A percentile compares a stretch with the other conserved stretches of the same genome.
phyloP scores from a whole-genome alignment of 305 asterid species.

The Fraxinus angustifolia region DNA sequence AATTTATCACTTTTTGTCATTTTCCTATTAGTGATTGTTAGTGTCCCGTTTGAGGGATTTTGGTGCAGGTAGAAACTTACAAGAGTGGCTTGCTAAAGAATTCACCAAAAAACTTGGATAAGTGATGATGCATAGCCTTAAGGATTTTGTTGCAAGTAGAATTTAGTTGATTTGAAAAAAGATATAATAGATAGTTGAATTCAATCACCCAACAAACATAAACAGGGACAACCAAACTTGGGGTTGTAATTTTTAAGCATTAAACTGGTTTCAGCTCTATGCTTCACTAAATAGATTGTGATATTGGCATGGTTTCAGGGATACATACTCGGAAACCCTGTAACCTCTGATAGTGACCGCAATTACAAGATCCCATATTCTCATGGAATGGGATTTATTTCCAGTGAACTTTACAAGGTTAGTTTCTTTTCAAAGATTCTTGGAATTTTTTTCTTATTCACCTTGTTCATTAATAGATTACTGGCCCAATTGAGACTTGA shows the following conservation, averaged over 20 bases:
- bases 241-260: not conserved
- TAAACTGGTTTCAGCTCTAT: not conserved
- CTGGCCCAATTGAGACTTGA: not conserved
- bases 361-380: not conserved
- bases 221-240: not conserved
- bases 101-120: too few relatives aligned
- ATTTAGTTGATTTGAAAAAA: too few relatives aligned
- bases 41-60: too few relatives aligned
- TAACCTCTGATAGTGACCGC: not conserved
- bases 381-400: slow-evolving; percentile 10
- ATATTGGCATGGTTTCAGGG: slow-evolving; percentile 11
- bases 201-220: not conserved
- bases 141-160: not conserved
- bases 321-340: slow-evolving; percentile 7
- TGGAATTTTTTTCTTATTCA: too few relatives aligned
- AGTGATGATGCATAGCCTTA: too few relatives aligned
- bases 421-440: not conserved
- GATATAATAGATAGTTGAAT: too few relatives aligned
- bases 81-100: too few relatives aligned
- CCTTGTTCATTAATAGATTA: not conserved
- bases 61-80: too few relatives aligned
- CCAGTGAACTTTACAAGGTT: slow-evolving; percentile 17
- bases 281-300: not conserved
- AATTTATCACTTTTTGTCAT: too few relatives aligned
- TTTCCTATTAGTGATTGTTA: too few relatives aligned